Evolutionary conservation across 2,329 filamentous ascomycete genomes (phyloP), one percentile per base, ranked within the genome.

Genomic region (Rhytidhysteron rufulum): DNA sequence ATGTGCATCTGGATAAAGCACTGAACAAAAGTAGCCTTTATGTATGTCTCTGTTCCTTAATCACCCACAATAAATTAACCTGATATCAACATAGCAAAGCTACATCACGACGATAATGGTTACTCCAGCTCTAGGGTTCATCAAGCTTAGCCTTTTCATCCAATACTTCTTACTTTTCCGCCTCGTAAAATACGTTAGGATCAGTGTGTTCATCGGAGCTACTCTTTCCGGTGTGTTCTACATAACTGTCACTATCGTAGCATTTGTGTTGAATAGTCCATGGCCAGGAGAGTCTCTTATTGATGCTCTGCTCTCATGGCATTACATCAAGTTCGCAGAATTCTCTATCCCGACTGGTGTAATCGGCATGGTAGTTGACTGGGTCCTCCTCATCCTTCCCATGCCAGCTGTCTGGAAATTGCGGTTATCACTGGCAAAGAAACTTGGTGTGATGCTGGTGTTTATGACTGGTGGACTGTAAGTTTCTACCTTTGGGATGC

Each of bases 131-230:
- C 18, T 50, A 22, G 47, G 46, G 13, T 34, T 49, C 29, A 50
- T 49, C 18, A 49, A 49, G 20, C 32, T 32, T 16, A 36, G n/a
- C 34, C 40, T 50, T 16, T 49, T 50, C 46, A 49, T 50, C 24
- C 47, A 50, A 34, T 50, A 48, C 31, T 50, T 49, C 32, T 13
- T 30, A 10, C 17, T 50, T 11, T 50, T 50, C 43, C 18, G 34
- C 15, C 27, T 41, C 16, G 20, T 45, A 31, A 30, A 46, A 15
- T 50, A 42, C 33, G 31, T 49, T 17, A 39, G 47, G 10, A 42
- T 50, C 25, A 32, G 46, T 24, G 43, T 50, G 19, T 50, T 42
- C 35, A 38, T 49, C 29, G 47, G 41, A n/a, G 47, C 37, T 11
- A 43, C 40, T n/a, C 21, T 44, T 27, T 33, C 42, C 13, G 41